Evolutionary conservation across 495 filamentous ascomycete species (phyloP), one percentile per base, ranked within the genome.

Genomic region (Xylaria flabelliformis): DNA sequence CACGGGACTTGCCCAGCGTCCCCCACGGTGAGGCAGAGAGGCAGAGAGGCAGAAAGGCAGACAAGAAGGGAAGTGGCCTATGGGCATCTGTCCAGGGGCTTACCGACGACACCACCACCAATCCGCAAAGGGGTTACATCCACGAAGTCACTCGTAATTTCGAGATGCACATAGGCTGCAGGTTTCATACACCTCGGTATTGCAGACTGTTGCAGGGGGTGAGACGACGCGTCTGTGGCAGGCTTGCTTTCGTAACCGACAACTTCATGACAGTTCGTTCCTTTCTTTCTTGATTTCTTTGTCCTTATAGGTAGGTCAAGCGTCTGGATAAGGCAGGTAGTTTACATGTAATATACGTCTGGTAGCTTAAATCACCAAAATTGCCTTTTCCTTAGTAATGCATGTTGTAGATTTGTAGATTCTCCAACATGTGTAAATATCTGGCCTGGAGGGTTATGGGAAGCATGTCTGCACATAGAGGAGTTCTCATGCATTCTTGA

Each of bases 1-100:
- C 77, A 79, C 77, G 77, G 73, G 77, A 79, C 75, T 73, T 70
- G 61, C 53, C 12, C 53, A 66, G 72, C 71, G 73, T 74, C 70
- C 68, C 73, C 70, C 70, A 58, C 63, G 62, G 63, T 50, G 63
- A 66, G 70, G 61, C 34, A 72, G 74, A 74, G n/a, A n/a, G n/a
- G n/a, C n/a, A n/a, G n/a, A 74, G 51, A 32, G 13, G 65, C 29
- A 12, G 48, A 29, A 12, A 64, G 70, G 64, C 70, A 66, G 64
- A 58, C 55, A 70, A 67, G 58, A 39, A 50, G 67, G 70, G 65
- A 69, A 53, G 46, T 46, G 59, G 68, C 1, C 36, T 46, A 64
- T 34, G 24, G 42, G 69, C 55, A 26, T 41, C 42, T 39, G 29
- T 26, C 48, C 12, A 51, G 59, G 46, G 50, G 59, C 59, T 66